These are phyloP conservation scores for Cladochytrium replicatum DNA, from an alignment of 192 early-diverging fungal genomes.

Conservation along the genomic window DNA sequence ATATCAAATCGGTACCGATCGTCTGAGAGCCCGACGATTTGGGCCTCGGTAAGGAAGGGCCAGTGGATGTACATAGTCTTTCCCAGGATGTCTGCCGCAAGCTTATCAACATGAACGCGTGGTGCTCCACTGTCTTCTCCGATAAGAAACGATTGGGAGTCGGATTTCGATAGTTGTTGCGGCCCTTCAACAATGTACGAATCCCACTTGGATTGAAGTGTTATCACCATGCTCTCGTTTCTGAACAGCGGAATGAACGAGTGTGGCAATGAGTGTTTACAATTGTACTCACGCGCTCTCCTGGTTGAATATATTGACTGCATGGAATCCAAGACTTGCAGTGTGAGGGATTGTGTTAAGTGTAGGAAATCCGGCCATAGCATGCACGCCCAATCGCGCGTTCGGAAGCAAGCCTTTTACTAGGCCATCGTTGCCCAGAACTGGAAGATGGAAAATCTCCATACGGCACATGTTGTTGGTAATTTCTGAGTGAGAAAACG, in stretches of 20 bases:
- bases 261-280: not conserved
- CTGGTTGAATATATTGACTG: conserved; percentile 76
- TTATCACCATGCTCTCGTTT: conserved; percentile 65
- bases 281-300: conserved; percentile 46
- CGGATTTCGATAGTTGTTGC: too few species aligned
- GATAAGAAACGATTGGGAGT: too few species aligned
- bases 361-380: conserved; percentile 84
- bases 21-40: conserved; percentile 66
- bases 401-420: conserved; percentile 1
- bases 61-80: conserved; percentile 48
- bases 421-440: conserved; percentile 5
- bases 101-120: too few species aligned
- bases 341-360: conserved; percentile 69
- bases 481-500: not conserved
- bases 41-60: conserved; percentile 80
- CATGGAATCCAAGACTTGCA: conserved; percentile 59
- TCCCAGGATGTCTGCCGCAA: too few species aligned
- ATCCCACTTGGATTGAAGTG: conserved; percentile 45
- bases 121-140: too few species aligned
- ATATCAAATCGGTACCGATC: conserved; percentile 48
- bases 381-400: conserved; percentile 6
- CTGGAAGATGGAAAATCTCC: not conserved
- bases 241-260: conserved; percentile 25
- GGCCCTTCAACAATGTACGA: too few species aligned
- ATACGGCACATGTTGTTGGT: not conserved